Conservation (phyloP, 495 filamentous ascomycete genomes). For the Friedmanniomyces endolithicus region DNA sequence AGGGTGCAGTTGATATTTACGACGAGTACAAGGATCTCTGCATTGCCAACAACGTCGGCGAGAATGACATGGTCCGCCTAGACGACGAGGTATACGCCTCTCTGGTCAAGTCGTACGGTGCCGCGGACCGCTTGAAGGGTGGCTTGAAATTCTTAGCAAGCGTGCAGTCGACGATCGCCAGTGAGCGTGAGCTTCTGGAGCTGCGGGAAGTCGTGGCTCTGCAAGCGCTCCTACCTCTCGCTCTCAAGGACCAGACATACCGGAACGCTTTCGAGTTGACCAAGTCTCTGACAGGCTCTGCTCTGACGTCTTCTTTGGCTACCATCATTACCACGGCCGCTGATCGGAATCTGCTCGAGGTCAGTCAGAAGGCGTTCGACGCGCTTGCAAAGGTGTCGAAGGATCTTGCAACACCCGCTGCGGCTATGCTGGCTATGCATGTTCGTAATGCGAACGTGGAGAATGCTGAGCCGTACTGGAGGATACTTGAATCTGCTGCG, state of each 20-base stretch:
- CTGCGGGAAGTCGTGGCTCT: slow-evolving; percentile 58
- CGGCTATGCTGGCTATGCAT: slow-evolving; percentile 74
- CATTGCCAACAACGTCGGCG: slow-evolving; percentile 64
- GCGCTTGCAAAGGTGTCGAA: slow-evolving; percentile 31
- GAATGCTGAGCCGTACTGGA: slow-evolving; percentile 64
- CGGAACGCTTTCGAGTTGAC: slow-evolving; percentile 43
- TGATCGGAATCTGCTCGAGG: slow-evolving; percentile 59
- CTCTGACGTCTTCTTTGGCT: slow-evolving; percentile 43
- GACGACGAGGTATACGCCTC: slow-evolving; percentile 80
- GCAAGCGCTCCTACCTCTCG: slow-evolving; percentile 62
- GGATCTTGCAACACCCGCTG: slow-evolving; percentile 51
- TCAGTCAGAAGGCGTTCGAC: slow-evolving; percentile 56
- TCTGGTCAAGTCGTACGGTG: slow-evolving; percentile 72
- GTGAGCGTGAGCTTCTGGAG: slow-evolving; percentile 36
- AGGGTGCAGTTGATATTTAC: slow-evolving; percentile 87
- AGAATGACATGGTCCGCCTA: slow-evolving; percentile 55
- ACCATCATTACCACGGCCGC: slow-evolving; percentile 57
- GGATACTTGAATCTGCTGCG: slow-evolving; percentile 39
- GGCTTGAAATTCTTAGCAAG: slow-evolving; percentile 72
- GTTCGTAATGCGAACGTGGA: slow-evolving; percentile 67
- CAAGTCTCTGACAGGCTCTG: slow-evolving; percentile 35
- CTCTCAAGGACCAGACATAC: slow-evolving; percentile 50
- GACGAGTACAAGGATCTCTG: slow-evolving; percentile 82
- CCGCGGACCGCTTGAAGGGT: slow-evolving; percentile 62
- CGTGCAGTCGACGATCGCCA: slow-evolving; percentile 47